Conservation (phyloP, 176 grass and related monocot genomes). For the Avena eriantha region DNA sequence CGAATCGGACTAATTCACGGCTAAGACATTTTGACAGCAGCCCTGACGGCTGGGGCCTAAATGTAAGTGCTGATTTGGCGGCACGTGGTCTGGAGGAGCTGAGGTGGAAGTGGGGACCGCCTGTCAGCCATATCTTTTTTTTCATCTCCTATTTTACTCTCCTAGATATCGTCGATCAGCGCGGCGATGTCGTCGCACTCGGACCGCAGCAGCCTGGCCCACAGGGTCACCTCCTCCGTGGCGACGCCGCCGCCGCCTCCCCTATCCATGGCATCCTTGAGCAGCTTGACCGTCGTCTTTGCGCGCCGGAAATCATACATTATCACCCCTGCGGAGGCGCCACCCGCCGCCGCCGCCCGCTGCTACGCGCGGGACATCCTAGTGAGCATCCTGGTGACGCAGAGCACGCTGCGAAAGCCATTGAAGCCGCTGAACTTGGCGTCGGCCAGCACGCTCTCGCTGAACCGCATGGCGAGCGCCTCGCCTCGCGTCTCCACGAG, state of each 20-base stretch:
- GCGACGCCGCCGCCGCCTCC: slow-evolving; percentile 50
- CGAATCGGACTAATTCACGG: too few relatives aligned
- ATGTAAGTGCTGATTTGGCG: too few relatives aligned
- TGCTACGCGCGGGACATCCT: slow-evolving; percentile 73
- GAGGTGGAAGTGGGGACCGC: too few relatives aligned
- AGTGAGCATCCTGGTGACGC: slow-evolving; percentile 65
- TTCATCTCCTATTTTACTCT: too few relatives aligned
- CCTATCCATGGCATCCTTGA: slow-evolving; percentile 64
- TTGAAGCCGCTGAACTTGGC: slow-evolving; percentile 83
- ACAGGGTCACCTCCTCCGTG: slow-evolving; percentile 51
- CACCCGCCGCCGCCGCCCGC: slow-evolving; percentile 52
- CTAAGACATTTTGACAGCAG: too few relatives aligned
- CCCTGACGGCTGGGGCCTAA: too few relatives aligned
- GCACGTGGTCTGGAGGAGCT: too few relatives aligned
- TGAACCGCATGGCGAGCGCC: slow-evolving; percentile 53
- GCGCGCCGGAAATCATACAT: slow-evolving; percentile 83
- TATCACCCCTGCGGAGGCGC: slow-evolving; percentile 67
- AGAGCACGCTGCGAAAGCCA: slow-evolving; percentile 84
- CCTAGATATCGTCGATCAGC: slow-evolving; percentile 85
- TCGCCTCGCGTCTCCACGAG: slow-evolving; percentile 67
- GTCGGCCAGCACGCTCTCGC: slow-evolving; percentile 64
- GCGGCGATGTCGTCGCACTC: slow-evolving; percentile 75
- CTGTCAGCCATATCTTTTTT: too few relatives aligned
- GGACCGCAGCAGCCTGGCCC: slow-evolving; percentile 61
- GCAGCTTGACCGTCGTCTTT: slow-evolving; percentile 47